phyloP scores from a whole-genome alignment of 768 basidiomycete species.

The Amanita exitialis region DNA sequence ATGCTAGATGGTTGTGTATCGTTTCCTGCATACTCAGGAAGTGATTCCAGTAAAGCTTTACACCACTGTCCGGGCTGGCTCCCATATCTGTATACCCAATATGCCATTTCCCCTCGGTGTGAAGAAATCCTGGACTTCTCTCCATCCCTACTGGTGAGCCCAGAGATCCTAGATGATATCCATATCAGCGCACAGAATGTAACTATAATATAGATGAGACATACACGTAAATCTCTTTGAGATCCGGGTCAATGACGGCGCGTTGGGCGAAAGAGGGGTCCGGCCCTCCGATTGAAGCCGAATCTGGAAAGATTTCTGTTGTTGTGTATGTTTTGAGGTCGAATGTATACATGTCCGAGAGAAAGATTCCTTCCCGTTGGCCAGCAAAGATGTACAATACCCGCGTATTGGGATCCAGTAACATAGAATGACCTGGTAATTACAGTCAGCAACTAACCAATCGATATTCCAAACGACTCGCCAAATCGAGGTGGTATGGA shows the following conservation, averaged over 20 bases:
- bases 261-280: constrained; percentile 68
- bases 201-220: constrained; percentile 14
- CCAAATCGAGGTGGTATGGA: constrained; percentile 55
- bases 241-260: constrained; percentile 52
- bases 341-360: constrained; percentile 72
- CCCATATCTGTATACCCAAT: constrained; percentile 63
- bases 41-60: constrained; percentile 35
- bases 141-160: constrained; percentile 36
- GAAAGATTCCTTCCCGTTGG: constrained; percentile 53
- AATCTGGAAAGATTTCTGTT: constrained; percentile 54
- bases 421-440: constrained; percentile 67
- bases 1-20: constrained; percentile 1
- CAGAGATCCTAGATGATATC: constrained; percentile 41
- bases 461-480: constrained; percentile 14
- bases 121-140: constrained; percentile 26
- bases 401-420: constrained; percentile 49
- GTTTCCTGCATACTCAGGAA: not conserved
- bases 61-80: constrained; percentile 57
- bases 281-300: constrained; percentile 52
- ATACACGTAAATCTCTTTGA: constrained; percentile 69
- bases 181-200: not conserved
- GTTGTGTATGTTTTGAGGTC: constrained; percentile 48
- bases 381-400: constrained; percentile 69
- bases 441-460: not conserved
- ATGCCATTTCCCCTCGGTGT: constrained; percentile 37